Base-by-base conservation (phyloP, 1,284 basidiomycete species). In the Cryptococcus sp. region DNA sequence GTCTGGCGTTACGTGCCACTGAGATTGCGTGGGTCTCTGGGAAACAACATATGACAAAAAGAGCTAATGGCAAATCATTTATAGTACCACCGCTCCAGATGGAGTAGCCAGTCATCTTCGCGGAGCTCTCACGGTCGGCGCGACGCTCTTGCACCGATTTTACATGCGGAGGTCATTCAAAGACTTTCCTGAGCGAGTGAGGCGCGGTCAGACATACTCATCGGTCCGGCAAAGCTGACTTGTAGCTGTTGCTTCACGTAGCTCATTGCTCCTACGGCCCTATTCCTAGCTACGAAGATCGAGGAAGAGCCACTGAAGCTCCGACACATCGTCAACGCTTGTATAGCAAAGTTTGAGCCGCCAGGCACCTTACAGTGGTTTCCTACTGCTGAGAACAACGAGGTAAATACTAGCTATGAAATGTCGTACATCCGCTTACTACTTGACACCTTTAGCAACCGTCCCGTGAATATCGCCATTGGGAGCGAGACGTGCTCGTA, bases 111-210 rank as follows among this genome's bases (percentile, higher is more conserved):
- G 22, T n/a, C 49, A 52, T 46, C 46, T 19, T 50, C 64, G 71
- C 53, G 68, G 68, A 8, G 62, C 70, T 10, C 83, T 93, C 79
- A 88, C 87, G 61, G 89, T 89, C 26, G 91, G 91, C 17, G 88
- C 91, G 26, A 89, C 88, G 4, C 91, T 91, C 83, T 89, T 95
- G 62, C 93, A 96, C 77, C 85, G 93, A 15, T 96, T 96, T 79
- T 96, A 90, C 79, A 93, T 96, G 91, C 85, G 93, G 53, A 87
- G 86, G 69, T 86, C 91, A n/a, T 83, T 93, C 82, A 84, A 87
- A 68, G 87, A 91, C 69, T 89, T 90, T 74, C 84, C 87, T 25
- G 58, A 69, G 19, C 58, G 67, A 55, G 77, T 77, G 34, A 55
- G 67, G 57, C 34, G 1, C 4, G 5, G n/a, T 29, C 6, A 48